Evolutionary conservation across 176 grass and related monocot species (phyloP).

Genomic region (Oryza officinalis): DNA sequence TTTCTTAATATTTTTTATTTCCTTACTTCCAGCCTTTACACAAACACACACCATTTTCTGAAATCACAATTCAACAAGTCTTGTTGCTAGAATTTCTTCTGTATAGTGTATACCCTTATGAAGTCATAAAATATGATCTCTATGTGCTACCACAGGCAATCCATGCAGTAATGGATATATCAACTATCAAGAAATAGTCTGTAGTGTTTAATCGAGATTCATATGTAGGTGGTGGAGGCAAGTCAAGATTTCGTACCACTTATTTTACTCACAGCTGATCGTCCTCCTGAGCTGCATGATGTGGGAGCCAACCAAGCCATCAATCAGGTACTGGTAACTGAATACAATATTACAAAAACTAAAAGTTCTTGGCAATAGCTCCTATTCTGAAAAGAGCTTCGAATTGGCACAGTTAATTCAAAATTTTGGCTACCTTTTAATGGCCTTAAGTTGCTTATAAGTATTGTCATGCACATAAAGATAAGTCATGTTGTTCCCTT

Average conservation of each 20-base stretch:
- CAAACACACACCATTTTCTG: neutral
- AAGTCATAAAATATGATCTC: conserved; percentile 24
- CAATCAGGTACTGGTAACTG: conserved; percentile 69
- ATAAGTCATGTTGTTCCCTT: conserved; percentile 8
- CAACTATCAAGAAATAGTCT: neutral
- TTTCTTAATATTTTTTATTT: conserved; percentile 16
- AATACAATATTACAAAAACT: conserved; percentile 28
- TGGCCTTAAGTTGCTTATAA: neutral
- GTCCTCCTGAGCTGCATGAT: conserved; percentile 91
- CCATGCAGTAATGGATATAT: neutral
- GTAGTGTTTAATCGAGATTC: conserved; percentile 31
- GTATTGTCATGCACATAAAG: neutral
- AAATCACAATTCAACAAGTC: neutral
- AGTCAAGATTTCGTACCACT: conserved; percentile 85
- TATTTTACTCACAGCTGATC: conserved; percentile 88
- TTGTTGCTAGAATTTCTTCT: conserved; percentile 20
- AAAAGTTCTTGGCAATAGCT: conserved; percentile 22
- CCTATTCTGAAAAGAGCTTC: neutral
- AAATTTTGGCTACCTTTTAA: conserved; percentile 5
- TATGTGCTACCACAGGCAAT: neutral
- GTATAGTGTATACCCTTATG: neutral
- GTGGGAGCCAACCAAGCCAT: conserved; percentile 91
- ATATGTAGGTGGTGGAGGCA: conserved; percentile 85
- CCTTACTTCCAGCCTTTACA: conserved; percentile 21
- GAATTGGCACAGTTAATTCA: neutral